Conservation (phyloP, 352 stramenopile species). For the Phytophthora cactorum region DNA sequence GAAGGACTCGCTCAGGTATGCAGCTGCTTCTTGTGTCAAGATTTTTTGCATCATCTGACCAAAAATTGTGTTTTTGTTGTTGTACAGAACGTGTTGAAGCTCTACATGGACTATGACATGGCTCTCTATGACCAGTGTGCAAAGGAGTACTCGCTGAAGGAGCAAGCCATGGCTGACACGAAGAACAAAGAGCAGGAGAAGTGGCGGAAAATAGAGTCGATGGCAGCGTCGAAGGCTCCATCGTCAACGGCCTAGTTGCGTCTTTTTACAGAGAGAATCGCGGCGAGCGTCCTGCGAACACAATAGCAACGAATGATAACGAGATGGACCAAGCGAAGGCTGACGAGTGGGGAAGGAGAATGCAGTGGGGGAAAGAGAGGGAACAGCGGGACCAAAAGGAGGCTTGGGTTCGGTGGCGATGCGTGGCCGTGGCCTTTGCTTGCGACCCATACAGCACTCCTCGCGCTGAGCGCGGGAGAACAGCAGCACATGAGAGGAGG, state of each 20-base stretch:
- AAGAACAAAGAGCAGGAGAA: conserved; percentile 88
- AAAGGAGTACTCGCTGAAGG: conserved; percentile 85
- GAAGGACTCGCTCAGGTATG: conserved; percentile 91
- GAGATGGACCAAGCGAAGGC: conserved; percentile 27
- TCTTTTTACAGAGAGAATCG: conserved; percentile 19
- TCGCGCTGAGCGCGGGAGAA: conserved; percentile 20
- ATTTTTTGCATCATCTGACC: too few relatives aligned
- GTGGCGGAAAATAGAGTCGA: conserved; percentile 94
- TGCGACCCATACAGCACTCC: conserved; percentile 20
- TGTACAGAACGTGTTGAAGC: conserved; percentile 85
- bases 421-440: conserved; percentile 11
- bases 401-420: conserved; percentile 7
- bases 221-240: conserved; percentile 78
- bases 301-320: conserved; percentile 29
- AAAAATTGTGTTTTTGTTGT: neutral
- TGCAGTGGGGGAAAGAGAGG: conserved; percentile 11
- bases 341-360: conserved; percentile 20
- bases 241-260: conserved; percentile 47
- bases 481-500: conserved; percentile 24
- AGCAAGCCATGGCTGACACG: conserved; percentile 69
- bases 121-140: conserved; percentile 92
- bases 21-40: neutral
- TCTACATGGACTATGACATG: conserved; percentile 96
- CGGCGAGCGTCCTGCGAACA: conserved; percentile 17
- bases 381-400: conserved; percentile 2